Evolutionary conservation across 2,329 filamentous ascomycete genomes (phyloP).

Genomic region (Epichloe typhina): DNA sequence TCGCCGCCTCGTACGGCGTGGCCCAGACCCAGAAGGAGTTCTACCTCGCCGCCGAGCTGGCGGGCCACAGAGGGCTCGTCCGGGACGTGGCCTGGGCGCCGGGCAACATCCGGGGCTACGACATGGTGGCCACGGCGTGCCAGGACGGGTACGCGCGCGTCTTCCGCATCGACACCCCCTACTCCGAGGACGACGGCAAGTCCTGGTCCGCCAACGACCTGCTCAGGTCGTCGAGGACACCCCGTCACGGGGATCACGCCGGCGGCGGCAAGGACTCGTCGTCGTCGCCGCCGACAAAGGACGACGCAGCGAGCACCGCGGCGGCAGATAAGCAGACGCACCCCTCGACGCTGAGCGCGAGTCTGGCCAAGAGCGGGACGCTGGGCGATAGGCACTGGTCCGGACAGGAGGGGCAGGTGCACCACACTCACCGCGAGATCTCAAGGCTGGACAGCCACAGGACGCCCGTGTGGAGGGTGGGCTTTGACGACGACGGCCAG

Average conservation of each 20-base stretch:
- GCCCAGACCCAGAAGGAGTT: conserved; percentile 58
- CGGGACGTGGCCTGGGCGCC: conserved; percentile 87
- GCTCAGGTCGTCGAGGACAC: conserved; percentile 13
- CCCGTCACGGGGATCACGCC: neutral
- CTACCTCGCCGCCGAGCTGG: conserved; percentile 68
- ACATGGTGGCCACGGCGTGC: conserved; percentile 81
- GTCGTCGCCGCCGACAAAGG: conserved; percentile 16
- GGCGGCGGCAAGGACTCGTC: neutral
- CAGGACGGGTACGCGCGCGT: conserved; percentile 85
- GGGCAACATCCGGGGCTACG: conserved; percentile 79
- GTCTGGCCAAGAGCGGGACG: conserved; percentile 36
- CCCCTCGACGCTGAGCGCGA: conserved; percentile 36
- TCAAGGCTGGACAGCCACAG: conserved; percentile 54
- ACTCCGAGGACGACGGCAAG: conserved; percentile 31
- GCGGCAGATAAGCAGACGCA: conserved; percentile 20
- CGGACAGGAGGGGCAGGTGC: conserved; percentile 51
- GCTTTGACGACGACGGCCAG: conserved; percentile 58
- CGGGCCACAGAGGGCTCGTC: conserved; percentile 62
- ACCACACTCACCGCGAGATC: conserved; percentile 48
- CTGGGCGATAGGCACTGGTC: conserved; percentile 36
- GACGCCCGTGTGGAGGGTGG: conserved; percentile 62
- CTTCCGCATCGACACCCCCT: conserved; percentile 64
- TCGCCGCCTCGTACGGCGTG: conserved; percentile 37
- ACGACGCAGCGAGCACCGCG: conserved; percentile 11
- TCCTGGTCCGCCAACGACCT: conserved; percentile 37